Base-by-base conservation (phyloP, 768 basidiomycete genomes). In the Pisolithus sp. region DNA sequence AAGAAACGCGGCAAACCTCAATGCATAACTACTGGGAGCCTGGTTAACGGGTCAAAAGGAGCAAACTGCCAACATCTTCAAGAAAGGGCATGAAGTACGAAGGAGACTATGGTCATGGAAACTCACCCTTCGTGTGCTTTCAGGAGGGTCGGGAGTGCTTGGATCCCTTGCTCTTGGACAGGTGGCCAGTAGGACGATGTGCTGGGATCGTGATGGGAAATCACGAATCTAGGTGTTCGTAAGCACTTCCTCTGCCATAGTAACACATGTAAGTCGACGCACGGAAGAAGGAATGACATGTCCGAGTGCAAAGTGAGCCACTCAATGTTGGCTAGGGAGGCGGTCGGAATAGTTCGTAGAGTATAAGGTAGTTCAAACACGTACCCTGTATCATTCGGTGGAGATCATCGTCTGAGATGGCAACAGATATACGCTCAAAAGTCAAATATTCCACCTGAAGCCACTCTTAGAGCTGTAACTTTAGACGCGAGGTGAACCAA, bases 31-130 rank as follows among this genome's bases (percentile, higher is more conserved):
- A 41, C 18, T 4, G 18, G 40, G 20, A 41, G 40, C 40, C 18
- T 41, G 2, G 51, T 54, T 24, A 54, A 15, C 12, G 51, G 53
- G 30, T 54, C 45, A 38, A 52, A 41, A 2, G 53, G 53, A 20
- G 53, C 53, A 4, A 54, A 54, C 45, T 53, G 36, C 53, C 52
- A 54, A 51, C 44, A 54, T 13, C 53, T 53, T 36, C 7, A 9
- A 34, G 15, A 17, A 52, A 26, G 4, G 34, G 17, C 3, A 12
- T 24, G 18, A 28, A 15, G 9, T 20, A 21, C 12, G 15, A 34
- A n/a, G 4, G 26, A 28, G 7, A 8, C 28, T 30, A 18, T 24
- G 49, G 51, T 31, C 1, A 31, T 9, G 30, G 30, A 31, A 31
- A 10, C 30, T 31, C 30, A 9, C 30, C 10, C 30, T 42, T 42